Evolutionary conservation across 73 alveolate genomes (phyloP).

Genomic region (Paramecium octaurelia): DNA sequence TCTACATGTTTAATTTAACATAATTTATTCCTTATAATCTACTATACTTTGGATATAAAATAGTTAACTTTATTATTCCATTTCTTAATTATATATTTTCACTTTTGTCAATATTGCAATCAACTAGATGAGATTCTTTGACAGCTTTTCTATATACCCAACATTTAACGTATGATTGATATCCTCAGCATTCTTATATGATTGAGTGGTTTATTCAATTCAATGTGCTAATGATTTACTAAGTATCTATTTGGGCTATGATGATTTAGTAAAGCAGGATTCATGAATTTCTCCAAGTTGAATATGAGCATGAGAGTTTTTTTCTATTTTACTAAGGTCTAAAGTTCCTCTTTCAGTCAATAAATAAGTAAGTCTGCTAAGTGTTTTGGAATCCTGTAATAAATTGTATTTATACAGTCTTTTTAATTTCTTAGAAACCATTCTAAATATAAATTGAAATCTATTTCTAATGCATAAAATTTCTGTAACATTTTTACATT

Average conservation of each 20-base stretch:
- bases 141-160: background rate
- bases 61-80: too few relatives aligned
- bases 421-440: too few relatives aligned
- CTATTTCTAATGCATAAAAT: too few relatives aligned
- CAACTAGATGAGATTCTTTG: background rate
- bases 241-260: conserved; percentile 16
- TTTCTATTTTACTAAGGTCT: background rate
- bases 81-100: too few relatives aligned
- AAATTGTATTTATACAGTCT: background rate
- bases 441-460: too few relatives aligned
- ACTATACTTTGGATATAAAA: too few relatives aligned
- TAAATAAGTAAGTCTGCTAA: background rate
- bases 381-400: background rate
- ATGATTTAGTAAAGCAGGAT: conserved; percentile 26
- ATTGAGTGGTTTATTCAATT: conserved; percentile 1
- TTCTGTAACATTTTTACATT: too few relatives aligned
- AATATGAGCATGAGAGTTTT: background rate
- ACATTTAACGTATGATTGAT: background rate
- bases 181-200: background rate
- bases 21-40: too few relatives aligned
- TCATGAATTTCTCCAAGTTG: background rate
- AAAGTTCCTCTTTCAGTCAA: background rate
- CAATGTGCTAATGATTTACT: background rate
- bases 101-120: background rate
- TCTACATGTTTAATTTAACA: too few relatives aligned